Conservation (phyloP, 2,329 filamentous ascomycete genomes). For the Didymosphaeria variabile region DNA sequence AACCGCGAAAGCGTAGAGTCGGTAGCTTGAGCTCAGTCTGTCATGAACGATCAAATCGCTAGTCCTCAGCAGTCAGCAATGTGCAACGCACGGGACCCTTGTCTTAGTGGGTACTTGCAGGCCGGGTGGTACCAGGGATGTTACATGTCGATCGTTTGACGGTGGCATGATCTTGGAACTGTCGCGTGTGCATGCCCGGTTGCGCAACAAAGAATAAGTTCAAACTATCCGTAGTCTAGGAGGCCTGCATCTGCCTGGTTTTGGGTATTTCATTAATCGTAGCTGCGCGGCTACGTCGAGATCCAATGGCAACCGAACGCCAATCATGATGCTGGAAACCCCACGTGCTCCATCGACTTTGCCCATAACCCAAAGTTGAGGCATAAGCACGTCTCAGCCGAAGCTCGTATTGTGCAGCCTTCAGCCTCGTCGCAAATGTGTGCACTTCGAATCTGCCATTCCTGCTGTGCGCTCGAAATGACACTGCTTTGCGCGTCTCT, state of each 20-base stretch:
- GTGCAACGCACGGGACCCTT: too few species aligned
- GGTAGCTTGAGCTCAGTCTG: too few species aligned
- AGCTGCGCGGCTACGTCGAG: neutral
- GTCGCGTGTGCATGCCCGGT: neutral
- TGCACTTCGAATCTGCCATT: neutral
- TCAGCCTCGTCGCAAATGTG: neutral
- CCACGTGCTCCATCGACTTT: neutral
- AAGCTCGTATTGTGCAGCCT: neutral
- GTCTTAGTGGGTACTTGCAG: neutral
- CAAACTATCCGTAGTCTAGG: neutral
- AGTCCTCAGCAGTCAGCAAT: too few species aligned
- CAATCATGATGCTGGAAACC: neutral
- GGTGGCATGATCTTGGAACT: neutral
- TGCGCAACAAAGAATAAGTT: neutral
- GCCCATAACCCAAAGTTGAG: neutral
- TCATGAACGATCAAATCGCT: too few species aligned
- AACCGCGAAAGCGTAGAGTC: too few species aligned
- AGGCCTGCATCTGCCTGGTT: neutral
- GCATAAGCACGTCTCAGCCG: neutral
- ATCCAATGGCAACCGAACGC: neutral
- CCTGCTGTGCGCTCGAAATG: neutral
- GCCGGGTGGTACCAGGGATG: neutral
- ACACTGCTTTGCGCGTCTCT: neutral
- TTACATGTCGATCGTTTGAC: neutral
- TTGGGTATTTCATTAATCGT: neutral